Percentiles rank a stretch among this genome's conserved stretches.
Evolutionary conservation across 2,329 filamentous ascomycete species (phyloP).

Genomic region (Botrytis galanthina): DNA sequence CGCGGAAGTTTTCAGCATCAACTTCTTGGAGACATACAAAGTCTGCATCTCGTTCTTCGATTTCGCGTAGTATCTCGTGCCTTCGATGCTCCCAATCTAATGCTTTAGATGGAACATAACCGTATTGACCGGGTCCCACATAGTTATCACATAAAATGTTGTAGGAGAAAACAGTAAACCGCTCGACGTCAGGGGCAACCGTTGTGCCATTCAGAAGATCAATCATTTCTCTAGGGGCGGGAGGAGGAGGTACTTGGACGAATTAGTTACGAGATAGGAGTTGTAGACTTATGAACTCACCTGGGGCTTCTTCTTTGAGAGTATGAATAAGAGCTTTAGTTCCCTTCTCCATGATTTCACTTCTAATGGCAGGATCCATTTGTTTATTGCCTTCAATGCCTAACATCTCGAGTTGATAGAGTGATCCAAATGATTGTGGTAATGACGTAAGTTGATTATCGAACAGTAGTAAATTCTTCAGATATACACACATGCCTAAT

Average conservation of each 20-base stretch:
- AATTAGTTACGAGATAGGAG: slow-evolving; percentile 19
- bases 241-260: slow-evolving; percentile 68
- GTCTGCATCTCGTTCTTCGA: slow-evolving; percentile 76
- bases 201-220: slow-evolving; percentile 68
- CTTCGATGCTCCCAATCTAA: slow-evolving; percentile 85
- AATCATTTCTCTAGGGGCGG: slow-evolving; percentile 72
- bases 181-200: slow-evolving; percentile 54
- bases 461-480: slow-evolving; percentile 82
- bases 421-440: slow-evolving; percentile 81
- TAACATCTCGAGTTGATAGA: slow-evolving; percentile 84
- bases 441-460: slow-evolving; percentile 84
- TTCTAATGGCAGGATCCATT: slow-evolving; percentile 70
- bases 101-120: slow-evolving; percentile 81
- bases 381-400: slow-evolving; percentile 93
- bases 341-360: slow-evolving; percentile 81
- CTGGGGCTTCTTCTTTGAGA: slow-evolving; percentile 78
- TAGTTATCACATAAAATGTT: slow-evolving; percentile 96
- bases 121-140: slow-evolving; percentile 79
- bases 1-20: slow-evolving; percentile 86
- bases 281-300: slow-evolving; percentile 53
- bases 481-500: slow-evolving; percentile 93
- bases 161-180: slow-evolving; percentile 84
- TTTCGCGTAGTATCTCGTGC: slow-evolving; percentile 78
- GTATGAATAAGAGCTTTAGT: slow-evolving; percentile 81
- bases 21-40: slow-evolving; percentile 93